Evolutionary conservation across 768 basidiomycete genomes (phyloP).

Genomic region (Boletus rubescentipes): DNA sequence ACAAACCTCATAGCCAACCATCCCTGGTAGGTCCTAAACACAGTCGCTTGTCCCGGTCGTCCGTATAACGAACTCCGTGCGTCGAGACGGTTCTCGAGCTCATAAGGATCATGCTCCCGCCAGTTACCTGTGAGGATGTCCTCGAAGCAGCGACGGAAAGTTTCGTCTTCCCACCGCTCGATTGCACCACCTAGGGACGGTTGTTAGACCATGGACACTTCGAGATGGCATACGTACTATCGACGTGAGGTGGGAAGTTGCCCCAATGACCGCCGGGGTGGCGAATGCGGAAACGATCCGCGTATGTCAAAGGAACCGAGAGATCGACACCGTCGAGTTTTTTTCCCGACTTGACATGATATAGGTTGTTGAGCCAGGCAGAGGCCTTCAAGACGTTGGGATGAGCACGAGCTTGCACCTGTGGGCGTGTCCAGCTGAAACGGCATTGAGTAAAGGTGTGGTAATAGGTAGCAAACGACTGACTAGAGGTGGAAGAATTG

Average conservation of each 20-base stretch:
- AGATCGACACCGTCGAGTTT: slow-evolving; percentile 56
- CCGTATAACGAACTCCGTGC: slow-evolving; percentile 67
- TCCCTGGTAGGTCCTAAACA: slow-evolving; percentile 72
- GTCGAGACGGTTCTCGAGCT: slow-evolving; percentile 54
- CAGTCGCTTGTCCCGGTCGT: slow-evolving; percentile 49
- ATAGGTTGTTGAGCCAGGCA: slow-evolving; percentile 65
- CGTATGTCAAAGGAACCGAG: slow-evolving; percentile 62
- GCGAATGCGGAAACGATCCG: slow-evolving; percentile 73
- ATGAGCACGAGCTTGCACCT: slow-evolving; percentile 69
- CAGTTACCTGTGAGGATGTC: slow-evolving; percentile 63
- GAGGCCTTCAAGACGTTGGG: slow-evolving; percentile 59
- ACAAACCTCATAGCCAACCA: slow-evolving; percentile 68
- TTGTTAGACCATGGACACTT: not conserved
- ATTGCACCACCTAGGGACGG: slow-evolving; percentile 56
- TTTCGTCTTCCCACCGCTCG: slow-evolving; percentile 71
- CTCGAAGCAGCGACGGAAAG: slow-evolving; percentile 57
- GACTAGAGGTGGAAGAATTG: slow-evolving; percentile 78
- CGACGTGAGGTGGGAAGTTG: slow-evolving; percentile 52
- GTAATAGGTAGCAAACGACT: slow-evolving; percentile 17
- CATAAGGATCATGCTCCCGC: slow-evolving; percentile 66
- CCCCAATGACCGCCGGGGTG: slow-evolving; percentile 62
- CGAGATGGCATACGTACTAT: slow-evolving; percentile 42
- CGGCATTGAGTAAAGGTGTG: not conserved
- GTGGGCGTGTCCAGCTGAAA: slow-evolving; percentile 48
- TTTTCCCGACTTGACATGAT: slow-evolving; percentile 42